phyloP scores from a whole-genome alignment of 441 rosid genomes.

The Viola pubescens region DNA sequence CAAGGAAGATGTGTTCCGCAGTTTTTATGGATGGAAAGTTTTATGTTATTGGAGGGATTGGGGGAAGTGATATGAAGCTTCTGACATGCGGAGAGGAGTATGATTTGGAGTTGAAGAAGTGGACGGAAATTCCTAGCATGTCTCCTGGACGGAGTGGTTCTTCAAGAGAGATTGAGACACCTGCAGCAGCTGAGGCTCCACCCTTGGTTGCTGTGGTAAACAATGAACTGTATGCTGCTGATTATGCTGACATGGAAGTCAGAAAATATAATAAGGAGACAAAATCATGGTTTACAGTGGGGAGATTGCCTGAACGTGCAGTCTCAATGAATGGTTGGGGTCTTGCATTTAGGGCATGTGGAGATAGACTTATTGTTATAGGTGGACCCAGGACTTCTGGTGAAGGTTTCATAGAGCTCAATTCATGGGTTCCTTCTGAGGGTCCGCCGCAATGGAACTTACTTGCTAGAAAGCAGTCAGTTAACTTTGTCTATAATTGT shows the following conservation, averaged over 20 bases:
- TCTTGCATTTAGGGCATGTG: conserved; percentile 90
- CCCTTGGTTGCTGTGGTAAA: conserved; percentile 87
- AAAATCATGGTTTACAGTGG: conserved; percentile 53
- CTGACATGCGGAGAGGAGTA: conserved; percentile 85
- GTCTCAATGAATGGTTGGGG: conserved; percentile 96
- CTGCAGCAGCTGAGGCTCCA: conserved; percentile 76
- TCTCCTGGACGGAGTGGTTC: conserved; percentile 53
- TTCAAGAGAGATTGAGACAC: conserved; percentile 40
- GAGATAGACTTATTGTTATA: conserved; percentile 74
- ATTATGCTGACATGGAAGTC: conserved; percentile 73
- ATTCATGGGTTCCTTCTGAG: conserved; percentile 78
- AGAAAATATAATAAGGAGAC: conserved; percentile 58
- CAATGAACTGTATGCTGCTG: conserved; percentile 76
- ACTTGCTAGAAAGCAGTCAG: conserved; percentile 66
- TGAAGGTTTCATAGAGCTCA: conserved; percentile 77
- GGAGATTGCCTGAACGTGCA: conserved; percentile 84
- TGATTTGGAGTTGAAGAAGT: conserved; percentile 55
- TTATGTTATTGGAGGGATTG: conserved; percentile 81
- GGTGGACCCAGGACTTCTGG: conserved; percentile 75
- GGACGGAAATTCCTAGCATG: conserved; percentile 82
- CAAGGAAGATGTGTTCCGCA: conserved; percentile 87
- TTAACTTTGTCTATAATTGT: conserved; percentile 90
- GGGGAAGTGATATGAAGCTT: conserved; percentile 42
- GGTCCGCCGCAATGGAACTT: conserved; percentile 73
- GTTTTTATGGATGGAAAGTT: conserved; percentile 88